Base-by-base conservation (phyloP, 2,329 filamentous ascomycete genomes). In the Gremmenia infestans region DNA sequence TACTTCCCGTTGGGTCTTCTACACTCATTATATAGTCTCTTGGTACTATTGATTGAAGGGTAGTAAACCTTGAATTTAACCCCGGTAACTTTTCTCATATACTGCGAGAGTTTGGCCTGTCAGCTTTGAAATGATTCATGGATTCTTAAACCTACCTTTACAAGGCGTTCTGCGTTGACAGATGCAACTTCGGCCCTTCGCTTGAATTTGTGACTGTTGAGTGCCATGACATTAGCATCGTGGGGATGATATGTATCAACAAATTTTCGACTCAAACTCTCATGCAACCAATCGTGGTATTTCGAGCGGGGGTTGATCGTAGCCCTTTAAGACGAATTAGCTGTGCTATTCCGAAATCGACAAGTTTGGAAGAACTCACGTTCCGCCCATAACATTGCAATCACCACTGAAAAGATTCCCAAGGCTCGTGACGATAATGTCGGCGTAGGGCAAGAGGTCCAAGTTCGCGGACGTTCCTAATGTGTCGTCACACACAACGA, bases 381-480 rank as follows among this genome's bases (percentile, higher is more conserved):
- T 25, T 12, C 43, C 43, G 12, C 15, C 43, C 43, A 46, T 46
- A 14, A 46, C 43, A 46, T 46, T 46, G 19, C 15, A n/a, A 8
- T 46, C 3, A 9, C 43, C 43, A 14, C 43, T 46, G 19, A 46
- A 46, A 14, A 14, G 15, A 19, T 46, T 25, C 17, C 17, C 23
- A 14, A 46, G 43, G 4, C 15, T 17, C 11, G 43, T 46, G 12
- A 46, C 19, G 19, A 46, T 17, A 23, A 46, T 46, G 23, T 46
- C 43, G 12, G n/a, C 15, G 67, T 86, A 87, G 2, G 87, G 89
- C 7, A 97, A 79, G 4, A 97, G 89, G 68, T 96, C 89, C 65
- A 96, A 85, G 70, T 97, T 97, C 68, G 92, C 83, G 70, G 96
- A 96, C 53, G 92, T 97, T 64, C 92, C 92, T 55, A 97, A 88